Conservation (phyloP, 225 moss, liverwort and hornwort species). For the Pseudisothecium myosuroides region DNA sequence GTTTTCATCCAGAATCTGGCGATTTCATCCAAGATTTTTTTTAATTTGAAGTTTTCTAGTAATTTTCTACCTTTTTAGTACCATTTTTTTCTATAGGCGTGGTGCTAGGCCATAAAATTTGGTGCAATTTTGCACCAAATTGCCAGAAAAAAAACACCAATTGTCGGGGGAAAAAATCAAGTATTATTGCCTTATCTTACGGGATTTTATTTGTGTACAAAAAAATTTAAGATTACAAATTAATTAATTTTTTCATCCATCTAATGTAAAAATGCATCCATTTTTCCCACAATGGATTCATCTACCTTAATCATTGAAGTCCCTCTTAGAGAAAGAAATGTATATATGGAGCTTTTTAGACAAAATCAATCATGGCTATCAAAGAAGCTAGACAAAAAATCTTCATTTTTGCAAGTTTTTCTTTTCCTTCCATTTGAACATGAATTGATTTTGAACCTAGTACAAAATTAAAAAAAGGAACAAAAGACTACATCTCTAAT, state of each 20-base stretch:
- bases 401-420: not conserved
- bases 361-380: not conserved
- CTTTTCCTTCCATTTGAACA: not conserved
- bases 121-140: too few relatives aligned
- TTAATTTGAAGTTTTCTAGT: too few relatives aligned
- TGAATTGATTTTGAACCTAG: not conserved
- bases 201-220: rapidly evolving
- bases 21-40: too few relatives aligned
- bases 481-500: too few relatives aligned
- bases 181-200: not conserved
- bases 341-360: not conserved
- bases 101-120: too few relatives aligned
- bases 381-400: not conserved
- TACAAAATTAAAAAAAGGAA: too few relatives aligned
- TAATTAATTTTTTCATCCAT: not conserved
- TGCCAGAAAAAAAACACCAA: too few relatives aligned
- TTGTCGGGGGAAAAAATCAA: rapidly evolving
- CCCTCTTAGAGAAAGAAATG: rapidly evolving
- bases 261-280: not conserved
- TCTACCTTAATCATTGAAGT: not conserved
- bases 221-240: not conserved
- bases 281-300: not conserved
- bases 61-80: too few relatives aligned
- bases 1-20: too few relatives aligned
- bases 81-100: too few relatives aligned